Evolutionary conservation across 352 stramenopile species (phyloP).

Genomic region (Pythium guiyangense): DNA sequence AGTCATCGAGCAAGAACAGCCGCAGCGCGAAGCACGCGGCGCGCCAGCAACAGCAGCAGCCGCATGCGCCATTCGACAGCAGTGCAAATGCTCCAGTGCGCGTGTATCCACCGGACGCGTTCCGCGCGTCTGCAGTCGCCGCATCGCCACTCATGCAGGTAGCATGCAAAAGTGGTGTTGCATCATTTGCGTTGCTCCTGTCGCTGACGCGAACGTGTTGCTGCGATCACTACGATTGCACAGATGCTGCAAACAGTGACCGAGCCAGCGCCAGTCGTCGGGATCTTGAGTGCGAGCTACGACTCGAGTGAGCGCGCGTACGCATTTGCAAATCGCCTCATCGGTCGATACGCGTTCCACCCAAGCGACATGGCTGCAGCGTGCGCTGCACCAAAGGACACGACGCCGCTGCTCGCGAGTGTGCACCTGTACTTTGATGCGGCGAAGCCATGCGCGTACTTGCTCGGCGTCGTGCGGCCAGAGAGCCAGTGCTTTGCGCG

Average conservation of each 20-base stretch:
- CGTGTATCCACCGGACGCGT: slow-evolving; percentile 43
- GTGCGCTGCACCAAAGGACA: slow-evolving; percentile 13
- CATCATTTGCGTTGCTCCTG: neutral
- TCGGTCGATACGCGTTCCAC: slow-evolving; percentile 51
- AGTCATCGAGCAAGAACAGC: neutral
- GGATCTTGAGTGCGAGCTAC: slow-evolving; percentile 35
- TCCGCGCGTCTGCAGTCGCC: slow-evolving; percentile 12
- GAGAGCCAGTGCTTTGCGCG: slow-evolving; percentile 32
- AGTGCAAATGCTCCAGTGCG: slow-evolving; percentile 39
- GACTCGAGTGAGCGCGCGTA: slow-evolving; percentile 27
- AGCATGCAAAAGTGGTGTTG: neutral
- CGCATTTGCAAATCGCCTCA: slow-evolving; percentile 57
- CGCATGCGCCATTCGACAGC: slow-evolving; percentile 22
- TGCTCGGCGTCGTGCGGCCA: slow-evolving; percentile 43
- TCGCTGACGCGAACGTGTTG: neutral
- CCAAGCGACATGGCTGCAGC: slow-evolving; percentile 11
- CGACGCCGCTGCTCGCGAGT: slow-evolving; percentile 19
- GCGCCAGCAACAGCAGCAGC: slow-evolving; percentile 8
- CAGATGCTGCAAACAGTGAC: slow-evolving; percentile 36
- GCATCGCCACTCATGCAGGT: slow-evolving; percentile 11
- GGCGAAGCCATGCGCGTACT: slow-evolving; percentile 35
- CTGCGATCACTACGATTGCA: slow-evolving; percentile 3
- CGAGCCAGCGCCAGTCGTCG: slow-evolving; percentile 42
- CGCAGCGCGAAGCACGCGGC: slow-evolving; percentile 2
- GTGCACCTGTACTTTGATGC: slow-evolving; percentile 64